Evolutionary conservation across 2,329 filamentous ascomycete genomes (phyloP).

Genomic region (Aspergillus sp.): DNA sequence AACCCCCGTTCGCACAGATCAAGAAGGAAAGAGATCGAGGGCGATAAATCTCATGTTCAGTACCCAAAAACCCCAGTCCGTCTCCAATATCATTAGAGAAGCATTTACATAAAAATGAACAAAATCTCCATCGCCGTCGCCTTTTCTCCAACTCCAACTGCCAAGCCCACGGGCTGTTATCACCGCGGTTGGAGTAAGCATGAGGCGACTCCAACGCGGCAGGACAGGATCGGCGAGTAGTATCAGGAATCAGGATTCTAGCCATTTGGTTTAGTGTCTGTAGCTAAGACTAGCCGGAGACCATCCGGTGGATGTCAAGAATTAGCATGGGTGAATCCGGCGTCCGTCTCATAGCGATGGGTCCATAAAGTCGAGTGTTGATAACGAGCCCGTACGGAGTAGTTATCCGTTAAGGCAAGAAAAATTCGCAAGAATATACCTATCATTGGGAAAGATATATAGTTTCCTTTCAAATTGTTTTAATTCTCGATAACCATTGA

Average conservation of each 20-base stretch:
- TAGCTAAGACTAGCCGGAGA: not conserved
- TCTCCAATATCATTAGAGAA: not conserved
- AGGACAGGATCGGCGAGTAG: not conserved
- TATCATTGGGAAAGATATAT: too few species aligned
- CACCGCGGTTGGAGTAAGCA: not conserved
- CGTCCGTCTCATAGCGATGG: not conserved
- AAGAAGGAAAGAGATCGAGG: not conserved
- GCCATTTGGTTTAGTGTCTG: not conserved
- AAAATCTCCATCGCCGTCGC: not conserved
- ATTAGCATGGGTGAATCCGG: not conserved
- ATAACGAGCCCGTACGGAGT: not conserved
- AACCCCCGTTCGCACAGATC: not conserved
- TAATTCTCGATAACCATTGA: too few species aligned
- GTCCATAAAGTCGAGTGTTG: not conserved
- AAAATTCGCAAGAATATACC: too few species aligned
- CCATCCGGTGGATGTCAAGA: not conserved
- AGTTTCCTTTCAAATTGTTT: too few species aligned
- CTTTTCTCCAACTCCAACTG: constrained; percentile 8
- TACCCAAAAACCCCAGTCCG: not conserved
- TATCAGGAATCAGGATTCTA: not conserved
- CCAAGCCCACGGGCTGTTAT: constrained; percentile 1
- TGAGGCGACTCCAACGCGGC: constrained; percentile 1
- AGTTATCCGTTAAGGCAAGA: too few species aligned
- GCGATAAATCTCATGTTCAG: not conserved
- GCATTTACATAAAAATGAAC: not conserved